Evolutionary conservation across 768 basidiomycete genomes (phyloP).

Genomic region (Tubosaeta brunneosetosa): DNA sequence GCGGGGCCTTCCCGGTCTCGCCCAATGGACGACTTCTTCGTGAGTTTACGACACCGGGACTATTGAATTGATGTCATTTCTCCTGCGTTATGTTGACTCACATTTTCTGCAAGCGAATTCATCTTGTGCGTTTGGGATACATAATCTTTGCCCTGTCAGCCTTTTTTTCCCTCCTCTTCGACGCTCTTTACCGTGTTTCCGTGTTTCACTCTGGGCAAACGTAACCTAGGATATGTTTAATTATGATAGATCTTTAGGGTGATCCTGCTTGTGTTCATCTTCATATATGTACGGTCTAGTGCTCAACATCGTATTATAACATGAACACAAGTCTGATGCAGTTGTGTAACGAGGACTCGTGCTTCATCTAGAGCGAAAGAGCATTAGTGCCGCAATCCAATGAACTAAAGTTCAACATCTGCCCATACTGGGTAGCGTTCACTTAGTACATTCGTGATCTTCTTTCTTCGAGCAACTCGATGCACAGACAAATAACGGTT

Average conservation of each 20-base stretch:
- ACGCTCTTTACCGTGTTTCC: conserved; percentile 4
- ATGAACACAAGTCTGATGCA: no score
- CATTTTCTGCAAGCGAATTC: conserved; percentile 7
- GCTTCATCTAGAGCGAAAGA: no score
- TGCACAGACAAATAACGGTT: no score
- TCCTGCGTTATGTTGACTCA: conserved; percentile 3
- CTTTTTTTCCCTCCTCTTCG: background rate
- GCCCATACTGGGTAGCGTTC: no score
- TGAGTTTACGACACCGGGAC: conserved; percentile 8
- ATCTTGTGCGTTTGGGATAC: conserved; percentile 12
- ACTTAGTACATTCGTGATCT: no score
- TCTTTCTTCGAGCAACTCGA: no score
- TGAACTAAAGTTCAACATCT: no score
- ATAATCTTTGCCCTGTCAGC: background rate
- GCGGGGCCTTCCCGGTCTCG: conserved; percentile 31
- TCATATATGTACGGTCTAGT: background rate
- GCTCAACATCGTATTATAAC: no score
- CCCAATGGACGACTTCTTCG: conserved; percentile 27
- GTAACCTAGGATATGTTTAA: conserved; percentile 14
- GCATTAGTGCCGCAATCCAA: no score
- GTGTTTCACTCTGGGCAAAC: conserved; percentile 6
- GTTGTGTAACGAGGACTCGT: no score
- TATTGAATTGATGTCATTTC: background rate
- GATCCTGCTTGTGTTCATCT: background rate
- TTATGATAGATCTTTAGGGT: conserved; percentile 14